phyloP scores from a whole-genome alignment of 371 early-diverging fungal species.

The Lichtheimia ramosa region DNA sequence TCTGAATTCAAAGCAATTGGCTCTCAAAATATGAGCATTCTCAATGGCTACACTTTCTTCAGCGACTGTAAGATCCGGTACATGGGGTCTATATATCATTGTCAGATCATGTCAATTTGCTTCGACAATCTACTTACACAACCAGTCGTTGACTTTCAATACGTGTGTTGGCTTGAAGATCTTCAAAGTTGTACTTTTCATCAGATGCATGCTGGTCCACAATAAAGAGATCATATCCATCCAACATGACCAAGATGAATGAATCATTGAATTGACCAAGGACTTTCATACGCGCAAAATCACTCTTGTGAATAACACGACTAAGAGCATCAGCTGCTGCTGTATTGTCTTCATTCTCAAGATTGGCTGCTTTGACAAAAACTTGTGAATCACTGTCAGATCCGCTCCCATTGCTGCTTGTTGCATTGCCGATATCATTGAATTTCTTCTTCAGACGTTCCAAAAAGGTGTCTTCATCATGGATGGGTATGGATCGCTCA shows the following conservation, averaged over 20 bases:
- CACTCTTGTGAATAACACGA: conserved; percentile 72
- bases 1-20: conserved; percentile 80
- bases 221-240: conserved; percentile 78
- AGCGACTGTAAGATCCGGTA: conserved; percentile 71
- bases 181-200: conserved; percentile 97
- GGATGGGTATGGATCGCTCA: not conserved
- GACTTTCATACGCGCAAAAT: conserved; percentile 84
- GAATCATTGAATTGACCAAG: conserved; percentile 99
- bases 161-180: conserved; percentile 57
- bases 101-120: not conserved
- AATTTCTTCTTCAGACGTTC: too few species aligned
- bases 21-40: conserved; percentile 64
- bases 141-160: conserved; percentile 67
- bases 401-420: too few species aligned
- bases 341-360: conserved; percentile 46
- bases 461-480: not conserved
- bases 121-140: conserved; percentile 10
- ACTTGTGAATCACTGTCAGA: too few species aligned
- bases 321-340: conserved; percentile 56
- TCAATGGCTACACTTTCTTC: conserved; percentile 84
- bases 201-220: conserved; percentile 99
- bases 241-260: conserved; percentile 86
- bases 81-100: conserved; percentile 24
- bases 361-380: conserved; percentile 29
- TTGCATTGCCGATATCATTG: too few species aligned